Base-by-base conservation (phyloP, 306 rosid genomes). In the Fragaria nilgerrensis region DNA sequence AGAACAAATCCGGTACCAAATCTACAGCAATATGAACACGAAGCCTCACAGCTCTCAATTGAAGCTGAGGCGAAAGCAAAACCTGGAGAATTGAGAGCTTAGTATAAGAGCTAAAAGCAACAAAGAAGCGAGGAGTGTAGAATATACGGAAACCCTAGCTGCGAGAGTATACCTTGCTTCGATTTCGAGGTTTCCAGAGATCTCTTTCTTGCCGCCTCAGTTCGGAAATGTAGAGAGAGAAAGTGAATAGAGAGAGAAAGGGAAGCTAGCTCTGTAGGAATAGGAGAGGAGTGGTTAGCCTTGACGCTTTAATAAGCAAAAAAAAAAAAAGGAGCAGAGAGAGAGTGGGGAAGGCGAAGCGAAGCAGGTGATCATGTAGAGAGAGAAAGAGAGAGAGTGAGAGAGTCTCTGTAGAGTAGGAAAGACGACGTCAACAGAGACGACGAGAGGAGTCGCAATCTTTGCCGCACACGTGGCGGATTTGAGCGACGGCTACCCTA, bases 291-390 rank as follows among this genome's bases (percentile, higher is more conserved):
- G 69, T 52, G 75, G 90, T 86, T 77, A 41, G 84, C 91, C 85
- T 90, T 89, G 91, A 92, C 90, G 94, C 88, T 87, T 85, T 76
- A 62, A 70, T 56, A 91, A 91, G 95, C 96, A 86, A 87, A 72
- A 79, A 47, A 32, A 47, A 32, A 81, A 68, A 65, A 43, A 32
- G 32, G 70, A 25, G 43, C 9, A 55, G 61, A 55, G 55, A 32
- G 11, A 9, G 27, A 55, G 37, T 23, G 39, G 39, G 63, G 67
- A 17, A 34, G 69, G 11, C 5, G 44, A 64, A 34, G 62, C 81
- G 84, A 65, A n/a, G 73, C 81, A 75, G 71, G 81, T 5, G 85
- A 72, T 84, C 44, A 16, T 64, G 69, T 32, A 32, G 44, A 32
- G 22, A 4, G 41, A 22, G 17, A 63, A 3, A 15, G 68, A 29